Conservation (phyloP, 106 monocot genomes). For the Apostasia ramifera region DNA sequence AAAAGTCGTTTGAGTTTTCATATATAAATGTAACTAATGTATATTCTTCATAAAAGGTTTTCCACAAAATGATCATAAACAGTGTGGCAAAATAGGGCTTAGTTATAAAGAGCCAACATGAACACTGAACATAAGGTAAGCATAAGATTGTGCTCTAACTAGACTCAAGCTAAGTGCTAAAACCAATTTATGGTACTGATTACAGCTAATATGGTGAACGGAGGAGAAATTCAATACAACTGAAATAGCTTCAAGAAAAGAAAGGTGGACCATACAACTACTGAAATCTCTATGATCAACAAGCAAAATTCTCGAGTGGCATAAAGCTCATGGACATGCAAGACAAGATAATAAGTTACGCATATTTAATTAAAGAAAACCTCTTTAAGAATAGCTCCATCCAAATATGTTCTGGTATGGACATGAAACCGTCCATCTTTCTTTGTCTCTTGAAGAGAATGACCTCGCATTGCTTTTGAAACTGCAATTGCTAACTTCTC, state of each 20-base stretch:
- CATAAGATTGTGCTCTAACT: neutral
- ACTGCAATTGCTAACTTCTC: constrained; percentile 97
- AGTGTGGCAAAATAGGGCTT: too few species aligned
- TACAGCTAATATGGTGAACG: neutral
- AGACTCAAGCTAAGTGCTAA: neutral
- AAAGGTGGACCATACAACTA: neutral
- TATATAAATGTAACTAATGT: too few species aligned
- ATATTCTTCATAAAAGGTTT: too few species aligned
- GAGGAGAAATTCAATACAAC: neutral
- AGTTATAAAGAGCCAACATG: too few species aligned
- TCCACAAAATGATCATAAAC: too few species aligned
- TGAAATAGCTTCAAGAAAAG: neutral
- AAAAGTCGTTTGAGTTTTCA: too few species aligned
- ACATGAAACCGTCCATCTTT: constrained; percentile 93
- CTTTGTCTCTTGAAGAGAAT: constrained; percentile 94
- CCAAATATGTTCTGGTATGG: constrained; percentile 85
- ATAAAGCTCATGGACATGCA: too few species aligned
- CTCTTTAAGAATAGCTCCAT: constrained; percentile 95
- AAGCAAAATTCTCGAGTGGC: neutral
- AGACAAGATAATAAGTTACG: too few species aligned
- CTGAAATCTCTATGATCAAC: neutral
- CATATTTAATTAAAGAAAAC: constrained; percentile 12
- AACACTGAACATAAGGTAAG: too few species aligned
- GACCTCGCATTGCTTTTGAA: constrained; percentile 85
- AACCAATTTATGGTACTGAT: neutral